phyloP scores from a whole-genome alignment of 495 filamentous ascomycete genomes.

The Entonaema liquescens region DNA sequence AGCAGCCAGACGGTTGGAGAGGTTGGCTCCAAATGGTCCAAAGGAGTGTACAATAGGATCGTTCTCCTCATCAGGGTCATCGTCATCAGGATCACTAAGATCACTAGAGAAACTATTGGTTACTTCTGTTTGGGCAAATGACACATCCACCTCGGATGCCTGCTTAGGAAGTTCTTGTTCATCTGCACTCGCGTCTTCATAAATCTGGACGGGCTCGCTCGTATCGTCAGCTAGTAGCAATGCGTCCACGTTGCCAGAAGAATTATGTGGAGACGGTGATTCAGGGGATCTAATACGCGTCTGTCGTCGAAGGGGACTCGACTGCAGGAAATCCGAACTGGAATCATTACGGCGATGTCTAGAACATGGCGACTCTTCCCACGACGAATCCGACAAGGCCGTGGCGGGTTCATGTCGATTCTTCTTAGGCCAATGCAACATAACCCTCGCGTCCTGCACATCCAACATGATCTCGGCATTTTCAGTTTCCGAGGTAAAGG shows the following conservation, averaged over 20 bases:
- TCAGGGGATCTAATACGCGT: slow-evolving; percentile 72
- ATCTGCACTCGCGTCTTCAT: slow-evolving; percentile 64
- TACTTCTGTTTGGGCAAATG: slow-evolving; percentile 47
- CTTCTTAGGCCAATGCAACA: slow-evolving; percentile 83
- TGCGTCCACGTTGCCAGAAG: slow-evolving; percentile 45
- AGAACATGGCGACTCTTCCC: slow-evolving; percentile 67
- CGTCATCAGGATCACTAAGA: slow-evolving; percentile 70
- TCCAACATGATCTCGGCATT: slow-evolving; percentile 93
- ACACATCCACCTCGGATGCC: slow-evolving; percentile 30
- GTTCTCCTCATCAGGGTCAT: slow-evolving; percentile 89
- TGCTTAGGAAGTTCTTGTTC: slow-evolving; percentile 51
- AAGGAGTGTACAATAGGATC: slow-evolving; percentile 91
- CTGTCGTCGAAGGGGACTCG: slow-evolving; percentile 73
- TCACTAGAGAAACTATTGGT: slow-evolving; percentile 64
- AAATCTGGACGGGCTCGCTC: slow-evolving; percentile 59
- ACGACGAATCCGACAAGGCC: slow-evolving; percentile 70
- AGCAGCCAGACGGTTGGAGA: slow-evolving; percentile 79
- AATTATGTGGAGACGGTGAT: slow-evolving; percentile 71
- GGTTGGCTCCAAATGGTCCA: slow-evolving; percentile 83
- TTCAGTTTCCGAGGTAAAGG: slow-evolving; percentile 90
- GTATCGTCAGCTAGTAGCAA: slow-evolving; percentile 44
- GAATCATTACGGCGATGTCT: slow-evolving; percentile 44
- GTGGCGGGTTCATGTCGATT: slow-evolving; percentile 69
- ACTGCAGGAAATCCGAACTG: slow-evolving; percentile 52
- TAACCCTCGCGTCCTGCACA: slow-evolving; percentile 89